Evolutionary conservation across 208 protist genomes (phyloP), one percentile per base, ranked within the genome.

Genomic region (Trypanosoma boissoni): DNA sequence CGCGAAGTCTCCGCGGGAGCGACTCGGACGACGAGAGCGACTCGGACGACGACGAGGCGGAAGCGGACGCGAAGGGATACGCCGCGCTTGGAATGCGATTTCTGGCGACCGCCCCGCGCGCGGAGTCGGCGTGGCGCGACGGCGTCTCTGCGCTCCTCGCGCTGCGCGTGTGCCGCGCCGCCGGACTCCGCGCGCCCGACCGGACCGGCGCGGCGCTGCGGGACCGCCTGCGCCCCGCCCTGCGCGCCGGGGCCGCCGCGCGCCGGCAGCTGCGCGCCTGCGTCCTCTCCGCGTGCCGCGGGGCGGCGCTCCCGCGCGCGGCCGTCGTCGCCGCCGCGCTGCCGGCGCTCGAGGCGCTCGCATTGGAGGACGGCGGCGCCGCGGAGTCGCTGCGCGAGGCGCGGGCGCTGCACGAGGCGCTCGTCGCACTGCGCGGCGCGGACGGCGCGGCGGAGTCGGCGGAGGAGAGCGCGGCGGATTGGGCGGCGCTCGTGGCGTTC

Each of bases 131-230:
- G 57, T 73, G 78, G n/a, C 66, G 78, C 34, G 72, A 76, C 27
- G 85, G 85, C 27, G 66, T 84, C n/a, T 86, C 72, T 56, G 70
- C 67, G 21, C 72, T 92, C 20, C 39, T 88, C 26, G 64, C 63
- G 28, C 77, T 73, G 34, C 80, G 80, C 26, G 62, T 91, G 5
- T 50, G 34, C 20, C 77, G 64, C 9, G 55, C 78, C 60, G 60
- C 73, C 20, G 66, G 71, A 28, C 49, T 65, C 10, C 21, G 62
- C 20, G 42, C 42, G 58, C 37, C n/a, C n/a, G n/a, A n/a, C n/a
- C n/a, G n/a, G n/a, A 37, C 54, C 27, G 21, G 20, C 20, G 9
- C 2, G 29, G 1, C 28, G 54, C 41, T 52, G 63, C 41, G 18
- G 27, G n/a, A 42, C 44, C 3, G 32, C 51, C 41, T 37, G 31